Evolutionary conservation across 305 asterid genomes (phyloP).

Genomic region (Solanum hybrid): DNA sequence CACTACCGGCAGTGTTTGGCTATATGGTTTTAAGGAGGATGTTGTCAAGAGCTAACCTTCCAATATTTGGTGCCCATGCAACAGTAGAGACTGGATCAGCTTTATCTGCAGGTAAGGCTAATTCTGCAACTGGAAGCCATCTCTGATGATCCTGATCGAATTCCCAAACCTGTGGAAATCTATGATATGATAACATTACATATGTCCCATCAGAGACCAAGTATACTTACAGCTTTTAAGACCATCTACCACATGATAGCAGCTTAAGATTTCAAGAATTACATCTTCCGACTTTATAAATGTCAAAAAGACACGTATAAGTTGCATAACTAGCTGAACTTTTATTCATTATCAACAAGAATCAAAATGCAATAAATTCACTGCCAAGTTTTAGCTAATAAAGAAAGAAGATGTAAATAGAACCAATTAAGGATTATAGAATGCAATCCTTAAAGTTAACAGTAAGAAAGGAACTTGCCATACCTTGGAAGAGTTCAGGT

Average conservation of each 20-base stretch:
- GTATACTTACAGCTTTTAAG: not conserved
- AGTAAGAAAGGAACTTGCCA: not conserved
- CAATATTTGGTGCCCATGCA: slow-evolving; percentile 93
- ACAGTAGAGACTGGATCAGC: slow-evolving; percentile 59
- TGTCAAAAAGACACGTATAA: not conserved
- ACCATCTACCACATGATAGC: not conserved
- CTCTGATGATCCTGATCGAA: slow-evolving; percentile 94
- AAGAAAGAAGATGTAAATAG: not conserved
- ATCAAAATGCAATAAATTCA: not conserved
- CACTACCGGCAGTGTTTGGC: not conserved
- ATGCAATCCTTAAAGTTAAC: not conserved
- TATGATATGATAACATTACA: slow-evolving; percentile 13
- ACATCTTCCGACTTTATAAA: not conserved
- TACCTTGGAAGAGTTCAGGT: slow-evolving; percentile 83
- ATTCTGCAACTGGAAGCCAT: slow-evolving; percentile 99
- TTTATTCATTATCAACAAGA: not conserved
- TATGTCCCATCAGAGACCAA: not conserved
- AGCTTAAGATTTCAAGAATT: not conserved
- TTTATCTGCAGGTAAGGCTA: slow-evolving; percentile 68
- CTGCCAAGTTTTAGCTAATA: not conserved
- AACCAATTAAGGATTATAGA: not conserved
- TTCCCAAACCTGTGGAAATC: slow-evolving; percentile 76
- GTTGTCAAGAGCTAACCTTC: slow-evolving; percentile 43
- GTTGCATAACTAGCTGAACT: not conserved
- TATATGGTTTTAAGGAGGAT: not conserved